These are phyloP conservation scores for Chimonanthus praecox DNA, from an alignment of 164 flowering plant species.

Conservation along the genomic window DNA sequence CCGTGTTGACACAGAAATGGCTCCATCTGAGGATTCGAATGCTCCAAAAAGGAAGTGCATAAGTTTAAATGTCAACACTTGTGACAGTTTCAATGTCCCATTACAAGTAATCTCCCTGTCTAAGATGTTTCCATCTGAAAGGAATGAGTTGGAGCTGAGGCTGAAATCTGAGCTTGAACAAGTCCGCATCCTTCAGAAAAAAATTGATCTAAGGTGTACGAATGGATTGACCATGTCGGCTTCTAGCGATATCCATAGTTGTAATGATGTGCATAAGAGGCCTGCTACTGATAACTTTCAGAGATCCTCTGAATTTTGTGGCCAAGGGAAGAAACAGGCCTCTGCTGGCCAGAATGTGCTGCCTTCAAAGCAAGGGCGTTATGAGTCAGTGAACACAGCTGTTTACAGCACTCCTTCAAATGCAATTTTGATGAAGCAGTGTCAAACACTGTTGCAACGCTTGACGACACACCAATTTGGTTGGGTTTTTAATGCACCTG, in stretches of 20 bases:
- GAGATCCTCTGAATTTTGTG: constrained; percentile 20
- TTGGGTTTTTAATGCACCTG: constrained; percentile 65
- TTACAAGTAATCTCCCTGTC: constrained; percentile 50
- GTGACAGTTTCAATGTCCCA: constrained; percentile 53
- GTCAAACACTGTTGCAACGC: constrained; percentile 46
- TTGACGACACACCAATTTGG: constrained; percentile 52
- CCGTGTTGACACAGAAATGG: constrained; percentile 47
- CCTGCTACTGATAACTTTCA: constrained; percentile 21
- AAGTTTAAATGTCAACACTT: constrained; percentile 42
- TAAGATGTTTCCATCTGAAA: constrained; percentile 50
- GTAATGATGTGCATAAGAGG: constrained; percentile 39
- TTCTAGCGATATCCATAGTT: constrained; percentile 40
- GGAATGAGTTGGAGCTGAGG: constrained; percentile 45
- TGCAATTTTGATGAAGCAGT: constrained; percentile 47
- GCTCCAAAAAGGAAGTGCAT: constrained; percentile 63
- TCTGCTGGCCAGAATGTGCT: constrained; percentile 28
- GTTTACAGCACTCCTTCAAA: constrained; percentile 2
- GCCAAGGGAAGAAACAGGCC: constrained; percentile 31
- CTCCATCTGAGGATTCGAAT: constrained; percentile 54
- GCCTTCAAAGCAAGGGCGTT: constrained; percentile 20
- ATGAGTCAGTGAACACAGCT: constrained; percentile 23
- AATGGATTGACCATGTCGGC: constrained; percentile 34
- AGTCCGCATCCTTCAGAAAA: constrained; percentile 45
- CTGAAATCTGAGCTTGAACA: constrained; percentile 67
- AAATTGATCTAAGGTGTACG: constrained; percentile 16